Percentiles rank a stretch among this genome's conserved stretches.
These are phyloP conservation scores for Yamadazyma friedrichii DNA, from an alignment of 1,139 yeast genomes.

Conservation along the genomic window DNA sequence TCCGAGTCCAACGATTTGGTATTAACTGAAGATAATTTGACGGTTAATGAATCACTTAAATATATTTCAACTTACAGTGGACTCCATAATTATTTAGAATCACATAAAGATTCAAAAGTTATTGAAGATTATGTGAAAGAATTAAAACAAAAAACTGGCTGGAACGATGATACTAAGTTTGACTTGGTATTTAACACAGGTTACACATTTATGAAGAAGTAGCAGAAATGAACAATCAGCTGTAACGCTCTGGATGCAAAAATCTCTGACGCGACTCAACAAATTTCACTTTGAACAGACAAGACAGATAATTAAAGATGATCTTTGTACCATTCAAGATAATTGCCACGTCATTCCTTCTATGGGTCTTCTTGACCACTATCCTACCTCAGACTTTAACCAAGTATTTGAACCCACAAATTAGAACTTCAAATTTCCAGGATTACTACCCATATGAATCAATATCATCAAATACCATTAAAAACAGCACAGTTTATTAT, in stretches of 20 bases:
- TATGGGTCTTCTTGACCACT: conserved; percentile 43
- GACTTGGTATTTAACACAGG: conserved; percentile 43
- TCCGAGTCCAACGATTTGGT: conserved; percentile 21
- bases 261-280: not conserved
- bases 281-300: not conserved
- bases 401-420: conserved; percentile 28
- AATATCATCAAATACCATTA: conserved; percentile 30
- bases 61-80: conserved; percentile 41
- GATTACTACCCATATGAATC: conserved; percentile 36
- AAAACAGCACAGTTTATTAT: conserved; percentile 42
- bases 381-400: conserved; percentile 36
- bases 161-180: conserved; percentile 23
- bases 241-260: too few relatives aligned
- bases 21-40: conserved; percentile 21
- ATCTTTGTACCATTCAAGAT: conserved; percentile 5
- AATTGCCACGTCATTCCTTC: conserved; percentile 23
- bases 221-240: conserved; percentile 1
- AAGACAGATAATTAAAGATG: not conserved
- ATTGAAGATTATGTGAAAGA: conserved; percentile 23
- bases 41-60: conserved; percentile 25
- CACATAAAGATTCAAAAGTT: conserved; percentile 25
- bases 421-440: conserved; percentile 25
- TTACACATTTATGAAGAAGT: conserved; percentile 33
- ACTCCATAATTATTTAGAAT: conserved; percentile 32
- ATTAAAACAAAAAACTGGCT: conserved; percentile 19